phyloP scores from a whole-genome alignment of 2,329 filamentous ascomycete genomes.

The Blastomyces gilchristii region DNA sequence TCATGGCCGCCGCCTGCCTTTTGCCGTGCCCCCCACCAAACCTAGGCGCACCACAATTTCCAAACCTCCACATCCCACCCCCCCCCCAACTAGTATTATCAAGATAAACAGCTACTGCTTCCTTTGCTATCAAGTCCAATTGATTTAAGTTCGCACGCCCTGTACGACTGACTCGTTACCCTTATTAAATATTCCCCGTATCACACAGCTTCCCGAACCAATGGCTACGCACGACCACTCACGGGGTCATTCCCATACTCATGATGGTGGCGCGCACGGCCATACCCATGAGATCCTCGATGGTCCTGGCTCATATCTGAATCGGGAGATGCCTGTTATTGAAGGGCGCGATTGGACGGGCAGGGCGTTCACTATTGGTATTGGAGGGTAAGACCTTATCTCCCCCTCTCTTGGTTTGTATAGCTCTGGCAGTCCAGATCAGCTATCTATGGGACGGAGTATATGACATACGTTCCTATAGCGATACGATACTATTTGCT shows the following conservation, averaged over 20 bases:
- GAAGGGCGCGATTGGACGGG: conserved; percentile 81
- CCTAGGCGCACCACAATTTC: neutral
- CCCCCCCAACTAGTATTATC: neutral
- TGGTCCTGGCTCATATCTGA: conserved; percentile 80
- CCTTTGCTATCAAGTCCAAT: neutral
- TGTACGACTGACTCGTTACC: neutral
- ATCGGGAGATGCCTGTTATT: conserved; percentile 85
- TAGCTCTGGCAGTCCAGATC: neutral
- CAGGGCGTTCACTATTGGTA: conserved; percentile 90
- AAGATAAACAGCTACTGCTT: neutral
- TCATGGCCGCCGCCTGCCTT: too few relatives aligned
- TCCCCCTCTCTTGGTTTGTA: neutral
- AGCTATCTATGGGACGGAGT: neutral
- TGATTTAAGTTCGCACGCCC: neutral
- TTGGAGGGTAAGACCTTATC: conserved; percentile 64
- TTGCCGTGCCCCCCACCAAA: neutral
- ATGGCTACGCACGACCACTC: conserved; percentile 15
- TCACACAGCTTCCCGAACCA: neutral
- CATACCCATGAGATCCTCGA: conserved; percentile 94
- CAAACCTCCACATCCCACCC: neutral
- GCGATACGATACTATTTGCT: neutral
- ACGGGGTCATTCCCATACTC: conserved; percentile 41
- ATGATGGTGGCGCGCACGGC: conserved; percentile 62
- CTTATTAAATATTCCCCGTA: neutral
- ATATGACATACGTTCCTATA: neutral